Evolutionary conservation across 768 basidiomycete genomes (phyloP), one percentile per base, ranked within the genome.

Genomic region (Psilocybe azurescens): DNA sequence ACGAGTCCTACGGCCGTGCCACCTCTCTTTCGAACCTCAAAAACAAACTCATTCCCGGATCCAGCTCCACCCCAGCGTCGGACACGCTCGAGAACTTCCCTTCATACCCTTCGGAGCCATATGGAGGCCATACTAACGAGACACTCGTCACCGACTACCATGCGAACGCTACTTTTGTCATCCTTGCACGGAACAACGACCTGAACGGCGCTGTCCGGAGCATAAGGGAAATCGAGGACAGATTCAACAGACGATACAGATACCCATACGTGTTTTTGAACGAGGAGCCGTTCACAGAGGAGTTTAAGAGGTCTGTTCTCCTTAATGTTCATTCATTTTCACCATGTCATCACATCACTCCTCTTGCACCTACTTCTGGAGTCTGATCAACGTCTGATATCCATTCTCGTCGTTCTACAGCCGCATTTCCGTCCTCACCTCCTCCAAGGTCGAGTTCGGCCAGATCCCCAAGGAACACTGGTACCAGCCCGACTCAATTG

Each of bases 211-310:
- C 90, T 33, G 77, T 92, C 59, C 79, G 78, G 60, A 89, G 88
- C 63, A 85, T 95, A 65, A 84, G 86, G 68, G 84, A 89, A 74
- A 78, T 94, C 65, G 95, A 97, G 77, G 88, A 90, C 67, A 78
- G 89, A 53, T 96, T 95, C 75, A 97, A 97, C 75, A 80, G 81
- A 56, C 83, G 83, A 67, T 89, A 86, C 63, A 77, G 81, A 46
- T 96, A 97, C 69, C 92, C 93, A 4, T 96, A 91, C 75, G 88
- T 93, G 36, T 86, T 97, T 74, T 79, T 97, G 64, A 96, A 96
- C 69, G 94, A 97, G 58, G 86, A 85, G 64, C 81, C 82, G 1
- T 95, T 96, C 71, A 81, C 86, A 20, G 87, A 89, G 7, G 85
- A 87, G 29, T 95, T 95, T 76, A 92, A 89, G 70, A 75, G 75